Conservation (phyloP, 768 basidiomycete genomes). For the Leccinum sublutescens region DNA sequence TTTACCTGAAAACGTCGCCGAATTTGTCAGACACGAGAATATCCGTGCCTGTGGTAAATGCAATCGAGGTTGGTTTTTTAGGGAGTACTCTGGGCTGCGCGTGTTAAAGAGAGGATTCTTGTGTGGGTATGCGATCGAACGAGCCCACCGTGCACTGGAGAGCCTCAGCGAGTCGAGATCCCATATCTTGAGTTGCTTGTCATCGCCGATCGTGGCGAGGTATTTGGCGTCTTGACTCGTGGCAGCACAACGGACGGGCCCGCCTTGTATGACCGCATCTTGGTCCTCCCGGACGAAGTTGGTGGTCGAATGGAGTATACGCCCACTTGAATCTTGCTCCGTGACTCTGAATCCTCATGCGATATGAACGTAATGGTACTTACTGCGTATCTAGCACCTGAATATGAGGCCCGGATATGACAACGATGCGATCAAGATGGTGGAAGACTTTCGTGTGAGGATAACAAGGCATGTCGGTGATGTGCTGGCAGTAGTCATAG, state of each 20-base stretch:
- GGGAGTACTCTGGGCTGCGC: constrained; percentile 61
- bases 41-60: constrained; percentile 58
- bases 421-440: constrained; percentile 36
- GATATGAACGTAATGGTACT: constrained; percentile 19
- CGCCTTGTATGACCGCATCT: constrained; percentile 41
- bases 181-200: constrained; percentile 82
- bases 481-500: no score
- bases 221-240: constrained; percentile 44
- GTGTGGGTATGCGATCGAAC: background rate
- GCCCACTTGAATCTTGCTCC: constrained; percentile 46
- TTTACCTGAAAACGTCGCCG: constrained; percentile 86
- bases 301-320: constrained; percentile 45
- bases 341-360: constrained; percentile 5
- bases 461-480: constrained; percentile 37
- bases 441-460: constrained; percentile 52
- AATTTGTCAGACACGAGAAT: constrained; percentile 92
- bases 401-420: constrained; percentile 60
- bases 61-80: constrained; percentile 75
- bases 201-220: constrained; percentile 69
- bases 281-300: constrained; percentile 31
- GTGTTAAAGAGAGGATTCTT: background rate
- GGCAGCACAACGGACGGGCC: constrained; percentile 59
- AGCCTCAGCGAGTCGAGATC: constrained; percentile 53
- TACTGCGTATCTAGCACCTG: constrained; percentile 59
- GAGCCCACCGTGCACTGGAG: constrained; percentile 58